Evolutionary conservation across 1,139 yeast genomes (phyloP).

Genomic region (Scheffersomyces titani): DNA sequence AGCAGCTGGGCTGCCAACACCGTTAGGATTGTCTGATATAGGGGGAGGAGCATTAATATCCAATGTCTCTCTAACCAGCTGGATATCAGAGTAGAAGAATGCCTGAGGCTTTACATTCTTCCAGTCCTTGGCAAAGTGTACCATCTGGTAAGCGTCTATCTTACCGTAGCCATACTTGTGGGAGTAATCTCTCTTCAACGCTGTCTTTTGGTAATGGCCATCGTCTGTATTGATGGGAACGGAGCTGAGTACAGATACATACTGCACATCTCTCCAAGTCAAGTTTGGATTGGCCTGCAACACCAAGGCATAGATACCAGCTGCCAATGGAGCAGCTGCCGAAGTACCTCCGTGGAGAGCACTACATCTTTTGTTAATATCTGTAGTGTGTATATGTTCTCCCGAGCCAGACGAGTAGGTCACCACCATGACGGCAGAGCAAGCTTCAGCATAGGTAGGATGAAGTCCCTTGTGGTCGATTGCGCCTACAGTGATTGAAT

Average conservation of each 20-base stretch:
- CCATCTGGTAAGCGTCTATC: slow-evolving; percentile 78
- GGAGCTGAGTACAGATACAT: slow-evolving; percentile 73
- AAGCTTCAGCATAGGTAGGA: slow-evolving; percentile 88
- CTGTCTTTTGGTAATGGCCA: slow-evolving; percentile 66
- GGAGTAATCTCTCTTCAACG: slow-evolving; percentile 69
- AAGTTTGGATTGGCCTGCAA: slow-evolving; percentile 80
- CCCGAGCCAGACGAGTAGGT: slow-evolving; percentile 92
- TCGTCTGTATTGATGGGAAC: slow-evolving; percentile 68
- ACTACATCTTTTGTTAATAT: slow-evolving; percentile 72
- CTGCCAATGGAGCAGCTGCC: slow-evolving; percentile 98
- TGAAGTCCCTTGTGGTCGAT: slow-evolving; percentile 83
- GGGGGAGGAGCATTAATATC: slow-evolving; percentile 1
- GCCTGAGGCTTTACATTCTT: slow-evolving; percentile 85
- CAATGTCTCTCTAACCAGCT: slow-evolving; percentile 29
- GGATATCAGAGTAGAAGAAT: slow-evolving; percentile 62
- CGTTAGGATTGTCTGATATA: neutral
- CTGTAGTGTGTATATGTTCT: slow-evolving; percentile 90
- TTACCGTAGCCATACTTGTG: slow-evolving; percentile 94
- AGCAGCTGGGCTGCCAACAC: slow-evolving; percentile 14
- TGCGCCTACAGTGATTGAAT: slow-evolving; percentile 94
- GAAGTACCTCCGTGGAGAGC: slow-evolving; percentile 92
- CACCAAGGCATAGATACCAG: slow-evolving; percentile 85
- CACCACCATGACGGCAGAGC: slow-evolving; percentile 95
- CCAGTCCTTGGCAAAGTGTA: slow-evolving; percentile 77
- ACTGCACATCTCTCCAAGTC: slow-evolving; percentile 96